Conservation (phyloP, 2,329 filamentous ascomycete genomes). For the Microascus cirrosus region DNA sequence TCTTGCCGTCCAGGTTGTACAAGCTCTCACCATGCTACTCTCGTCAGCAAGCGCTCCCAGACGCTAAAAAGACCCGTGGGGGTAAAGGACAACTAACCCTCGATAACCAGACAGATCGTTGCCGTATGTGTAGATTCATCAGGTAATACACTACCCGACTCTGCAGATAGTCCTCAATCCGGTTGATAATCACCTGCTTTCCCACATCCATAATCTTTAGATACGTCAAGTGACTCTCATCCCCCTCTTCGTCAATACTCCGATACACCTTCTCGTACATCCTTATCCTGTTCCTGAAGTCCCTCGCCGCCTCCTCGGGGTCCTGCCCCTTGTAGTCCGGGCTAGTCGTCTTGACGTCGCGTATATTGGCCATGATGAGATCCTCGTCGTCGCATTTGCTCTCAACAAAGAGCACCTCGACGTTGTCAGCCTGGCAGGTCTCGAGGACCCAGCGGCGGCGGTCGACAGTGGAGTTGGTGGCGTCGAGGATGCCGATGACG, state of each 20-base stretch:
- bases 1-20: constrained; percentile 82
- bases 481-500: constrained; percentile 86
- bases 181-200: constrained; percentile 94
- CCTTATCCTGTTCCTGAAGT: constrained; percentile 88
- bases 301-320: constrained; percentile 77
- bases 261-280: constrained; percentile 98
- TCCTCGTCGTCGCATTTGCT: constrained; percentile 94
- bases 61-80: neutral
- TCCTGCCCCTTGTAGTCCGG: constrained; percentile 93
- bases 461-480: constrained; percentile 89
- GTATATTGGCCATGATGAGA: constrained; percentile 95
- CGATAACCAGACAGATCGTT: constrained; percentile 92
- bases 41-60: neutral
- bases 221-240: constrained; percentile 82
- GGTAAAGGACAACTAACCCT: constrained; percentile 44
- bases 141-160: constrained; percentile 95
- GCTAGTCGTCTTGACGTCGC: constrained; percentile 92
- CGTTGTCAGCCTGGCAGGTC: constrained; percentile 59
- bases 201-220: constrained; percentile 97
- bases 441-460: constrained; percentile 87
- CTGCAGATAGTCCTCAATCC: constrained; percentile 92
- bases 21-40: constrained; percentile 80
- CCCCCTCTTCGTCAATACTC: constrained; percentile 69
- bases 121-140: constrained; percentile 97
- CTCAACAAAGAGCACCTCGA: constrained; percentile 93